Conservation (phyloP, 139 green algal genomes). For the Microglena sp. region DNA sequence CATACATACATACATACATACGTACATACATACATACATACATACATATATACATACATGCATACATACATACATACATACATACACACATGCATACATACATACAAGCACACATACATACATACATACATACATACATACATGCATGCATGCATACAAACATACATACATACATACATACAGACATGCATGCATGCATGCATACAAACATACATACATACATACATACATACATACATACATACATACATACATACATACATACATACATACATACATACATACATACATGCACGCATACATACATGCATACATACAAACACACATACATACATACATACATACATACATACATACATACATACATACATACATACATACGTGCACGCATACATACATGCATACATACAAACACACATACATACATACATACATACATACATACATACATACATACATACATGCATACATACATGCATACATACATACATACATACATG, state of each 20-base stretch:
- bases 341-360: background rate
- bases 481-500: background rate
- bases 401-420: background rate
- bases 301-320: background rate
- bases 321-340: background rate
- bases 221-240: background rate
- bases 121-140: background rate
- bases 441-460: slow-evolving; percentile 49
- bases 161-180: background rate
- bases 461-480: slow-evolving; percentile 45
- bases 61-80: background rate
- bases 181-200: background rate
- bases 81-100: background rate
- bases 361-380: background rate
- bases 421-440: background rate
- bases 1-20: background rate
- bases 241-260: background rate
- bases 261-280: background rate
- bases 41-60: background rate
- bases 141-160: background rate
- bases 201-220: background rate
- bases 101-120: background rate
- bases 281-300: background rate
- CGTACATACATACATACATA: background rate
- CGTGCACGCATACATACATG: background rate